Percentiles rank a stretch among this genome's conserved stretches.
phyloP scores from a whole-genome alignment of 768 basidiomycete genomes.

The Mycena belliarum region DNA sequence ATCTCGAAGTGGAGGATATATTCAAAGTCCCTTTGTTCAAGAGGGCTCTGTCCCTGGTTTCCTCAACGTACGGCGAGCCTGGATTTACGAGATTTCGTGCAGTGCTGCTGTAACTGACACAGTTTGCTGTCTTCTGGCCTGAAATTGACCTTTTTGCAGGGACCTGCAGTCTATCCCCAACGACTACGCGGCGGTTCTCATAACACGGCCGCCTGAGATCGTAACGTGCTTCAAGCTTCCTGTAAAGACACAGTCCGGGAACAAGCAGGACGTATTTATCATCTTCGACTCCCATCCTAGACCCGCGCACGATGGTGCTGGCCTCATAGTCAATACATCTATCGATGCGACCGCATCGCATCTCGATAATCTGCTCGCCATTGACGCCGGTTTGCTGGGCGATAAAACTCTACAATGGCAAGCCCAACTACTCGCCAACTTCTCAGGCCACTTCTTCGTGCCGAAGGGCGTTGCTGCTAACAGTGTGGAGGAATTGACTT shows the following conservation, averaged over 20 bases:
- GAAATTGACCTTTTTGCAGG: constrained; percentile 19
- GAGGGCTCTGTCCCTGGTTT: constrained; percentile 35
- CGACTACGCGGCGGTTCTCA: constrained; percentile 43
- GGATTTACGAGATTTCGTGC: constrained; percentile 38
- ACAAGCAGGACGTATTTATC: constrained; percentile 41
- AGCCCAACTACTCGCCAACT: constrained; percentile 60
- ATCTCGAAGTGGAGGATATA: constrained; percentile 62
- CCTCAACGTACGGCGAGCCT: constrained; percentile 40
- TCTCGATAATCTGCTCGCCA: constrained; percentile 48
- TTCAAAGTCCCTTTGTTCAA: constrained; percentile 48
- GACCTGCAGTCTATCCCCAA: constrained; percentile 26
- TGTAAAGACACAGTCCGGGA: constrained; percentile 6
- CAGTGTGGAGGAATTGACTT: constrained; percentile 25
- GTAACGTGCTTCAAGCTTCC: constrained; percentile 49
- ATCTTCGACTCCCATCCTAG: constrained; percentile 63
- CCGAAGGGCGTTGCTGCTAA: constrained; percentile 29
- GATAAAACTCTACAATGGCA: constrained; percentile 60
- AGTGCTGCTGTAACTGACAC: constrained; percentile 29
- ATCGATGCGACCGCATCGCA: constrained; percentile 43
- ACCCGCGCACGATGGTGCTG: constrained; percentile 62
- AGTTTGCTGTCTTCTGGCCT: not conserved
- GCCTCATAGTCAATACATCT: constrained; percentile 53
- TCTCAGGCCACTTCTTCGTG: constrained; percentile 58
- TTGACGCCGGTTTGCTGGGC: constrained; percentile 45
- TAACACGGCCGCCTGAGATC: constrained; percentile 75